Evolutionary conservation across 345 rosid genomes (phyloP).

Genomic region (Corchorus capsularis): DNA sequence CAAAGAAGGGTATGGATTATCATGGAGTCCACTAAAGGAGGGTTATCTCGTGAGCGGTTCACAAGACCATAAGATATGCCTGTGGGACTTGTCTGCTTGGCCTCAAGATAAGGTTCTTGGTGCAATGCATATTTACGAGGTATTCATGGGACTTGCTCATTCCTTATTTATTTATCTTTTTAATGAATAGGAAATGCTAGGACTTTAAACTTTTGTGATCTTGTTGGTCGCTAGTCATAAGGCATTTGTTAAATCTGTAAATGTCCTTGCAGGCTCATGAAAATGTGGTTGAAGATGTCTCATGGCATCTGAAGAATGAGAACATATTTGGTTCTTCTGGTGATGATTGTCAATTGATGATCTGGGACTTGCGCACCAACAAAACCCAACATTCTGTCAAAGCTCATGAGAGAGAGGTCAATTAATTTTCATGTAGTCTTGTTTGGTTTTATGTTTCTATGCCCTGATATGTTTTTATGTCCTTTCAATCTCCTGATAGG

Average conservation of each 20-base stretch:
- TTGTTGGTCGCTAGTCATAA: background rate
- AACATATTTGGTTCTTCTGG: constrained; percentile 83
- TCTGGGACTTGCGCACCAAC: constrained; percentile 88
- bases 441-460: background rate
- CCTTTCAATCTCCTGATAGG: background rate
- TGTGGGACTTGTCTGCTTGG: constrained; percentile 78
- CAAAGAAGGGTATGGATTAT: constrained; percentile 90
- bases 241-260: constrained; percentile 18
- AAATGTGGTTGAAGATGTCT: constrained; percentile 74
- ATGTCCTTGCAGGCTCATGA: constrained; percentile 62
- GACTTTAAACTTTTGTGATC: background rate
- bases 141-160: constrained; percentile 24
- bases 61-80: constrained; percentile 76
- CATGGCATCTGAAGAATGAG: constrained; percentile 90
- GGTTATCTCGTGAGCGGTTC: constrained; percentile 94
- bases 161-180: background rate
- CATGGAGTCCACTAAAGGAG: constrained; percentile 86
- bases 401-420: constrained; percentile 89
- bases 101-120: constrained; percentile 60
- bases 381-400: constrained; percentile 60
- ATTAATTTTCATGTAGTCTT: constrained; percentile 1
- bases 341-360: constrained; percentile 79
- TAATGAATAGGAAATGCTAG: background rate
- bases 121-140: constrained; percentile 75
- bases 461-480: background rate